Conservation (phyloP, 2,329 filamentous ascomycete species). For the Phyllosticta citriasiana region DNA sequence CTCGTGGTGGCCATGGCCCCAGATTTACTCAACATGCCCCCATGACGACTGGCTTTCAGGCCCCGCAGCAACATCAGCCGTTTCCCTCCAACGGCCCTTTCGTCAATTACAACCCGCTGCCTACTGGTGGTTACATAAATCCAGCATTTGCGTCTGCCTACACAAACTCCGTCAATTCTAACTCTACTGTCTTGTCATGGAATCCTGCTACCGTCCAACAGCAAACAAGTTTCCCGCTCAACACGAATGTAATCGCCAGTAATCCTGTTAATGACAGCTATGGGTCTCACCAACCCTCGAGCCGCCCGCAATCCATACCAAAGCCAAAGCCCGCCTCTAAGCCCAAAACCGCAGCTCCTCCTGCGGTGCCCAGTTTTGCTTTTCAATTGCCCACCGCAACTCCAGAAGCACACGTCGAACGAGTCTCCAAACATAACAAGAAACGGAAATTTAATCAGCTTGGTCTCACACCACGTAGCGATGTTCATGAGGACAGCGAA, state of each 20-base stretch:
- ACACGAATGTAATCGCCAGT: not conserved
- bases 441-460: constrained; percentile 63
- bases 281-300: not conserved
- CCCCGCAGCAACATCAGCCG: not conserved
- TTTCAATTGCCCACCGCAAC: constrained; percentile 19
- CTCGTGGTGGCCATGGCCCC: constrained; percentile 7
- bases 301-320: not conserved
- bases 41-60: not conserved
- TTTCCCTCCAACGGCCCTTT: not conserved
- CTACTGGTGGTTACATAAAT: constrained; percentile 13
- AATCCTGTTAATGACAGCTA: not conserved
- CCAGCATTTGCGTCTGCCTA: constrained; percentile 12
- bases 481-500: constrained; percentile 35
- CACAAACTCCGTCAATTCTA: not conserved
- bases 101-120: not conserved
- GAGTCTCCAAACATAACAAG: constrained; percentile 41
- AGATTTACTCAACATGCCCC: not conserved
- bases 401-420: not conserved
- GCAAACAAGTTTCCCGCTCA: not conserved
- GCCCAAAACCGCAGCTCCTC: constrained; percentile 13
- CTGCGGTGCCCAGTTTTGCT: constrained; percentile 27
- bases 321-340: not conserved
- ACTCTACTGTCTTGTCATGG: not conserved
- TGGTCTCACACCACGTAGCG: constrained; percentile 58
- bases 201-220: constrained; percentile 1